Percentiles rank a stretch among this genome's conserved stretches.
Evolutionary conservation across 73 alveolate genomes (phyloP).

Genomic region (Paramecium octaurelia): DNA sequence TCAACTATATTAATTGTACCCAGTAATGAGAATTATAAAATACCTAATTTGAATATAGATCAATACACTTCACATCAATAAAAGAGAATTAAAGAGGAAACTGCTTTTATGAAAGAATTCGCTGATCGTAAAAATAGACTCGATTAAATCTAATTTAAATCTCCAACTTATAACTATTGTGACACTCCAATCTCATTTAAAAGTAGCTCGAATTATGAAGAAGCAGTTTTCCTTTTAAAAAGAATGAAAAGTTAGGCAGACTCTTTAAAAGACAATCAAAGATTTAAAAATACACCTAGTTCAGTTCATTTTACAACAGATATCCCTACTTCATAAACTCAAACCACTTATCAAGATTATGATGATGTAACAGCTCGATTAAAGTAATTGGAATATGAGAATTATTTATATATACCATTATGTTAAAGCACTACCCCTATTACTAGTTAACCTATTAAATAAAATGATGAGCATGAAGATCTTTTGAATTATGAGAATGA

Average conservation of each 20-base stretch:
- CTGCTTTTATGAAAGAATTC: not conserved
- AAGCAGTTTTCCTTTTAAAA: not conserved
- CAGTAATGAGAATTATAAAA: not conserved
- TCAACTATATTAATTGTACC: constrained; percentile 1
- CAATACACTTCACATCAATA: not conserved
- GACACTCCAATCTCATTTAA: not conserved
- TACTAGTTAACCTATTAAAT: not conserved
- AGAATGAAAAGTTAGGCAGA: not conserved
- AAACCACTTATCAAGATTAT: not conserved
- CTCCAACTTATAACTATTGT: not conserved
- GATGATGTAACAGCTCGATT: not conserved
- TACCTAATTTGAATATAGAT: not conserved
- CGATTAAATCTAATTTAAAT: not conserved
- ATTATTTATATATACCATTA: not conserved
- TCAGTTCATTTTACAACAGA: not conserved
- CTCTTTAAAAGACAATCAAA: not conserved
- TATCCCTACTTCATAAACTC: not conserved
- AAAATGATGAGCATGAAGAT: not conserved
- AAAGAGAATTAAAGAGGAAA: not conserved
- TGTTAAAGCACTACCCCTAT: not conserved
- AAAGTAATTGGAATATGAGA: not conserved
- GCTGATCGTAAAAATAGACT: not conserved
- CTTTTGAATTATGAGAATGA: not conserved
- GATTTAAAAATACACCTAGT: not conserved
- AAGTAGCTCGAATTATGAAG: not conserved